phyloP scores from a whole-genome alignment of 805 yeast genomes.

The Spathaspora girioi region DNA sequence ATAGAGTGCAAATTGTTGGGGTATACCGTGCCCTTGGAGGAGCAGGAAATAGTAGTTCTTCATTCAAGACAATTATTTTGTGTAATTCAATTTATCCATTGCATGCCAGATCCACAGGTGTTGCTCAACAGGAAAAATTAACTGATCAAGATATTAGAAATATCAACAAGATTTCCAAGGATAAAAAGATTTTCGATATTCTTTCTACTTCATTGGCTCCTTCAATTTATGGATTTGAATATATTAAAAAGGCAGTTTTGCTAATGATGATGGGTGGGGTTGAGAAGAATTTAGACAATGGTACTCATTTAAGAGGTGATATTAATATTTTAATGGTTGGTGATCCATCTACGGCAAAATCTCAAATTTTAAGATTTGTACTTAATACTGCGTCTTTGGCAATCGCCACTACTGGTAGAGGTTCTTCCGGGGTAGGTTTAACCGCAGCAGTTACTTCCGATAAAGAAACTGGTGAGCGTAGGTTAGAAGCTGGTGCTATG shows the following conservation, averaged over 20 bases:
- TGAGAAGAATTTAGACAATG: slow-evolving; percentile 90
- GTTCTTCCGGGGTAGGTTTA: slow-evolving; percentile 99
- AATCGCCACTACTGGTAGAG: slow-evolving; percentile 97
- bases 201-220: slow-evolving; percentile 90
- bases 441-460: slow-evolving; percentile 98
- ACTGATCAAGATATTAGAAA: slow-evolving; percentile 82
- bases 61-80: slow-evolving; percentile 78
- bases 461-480: slow-evolving; percentile 93
- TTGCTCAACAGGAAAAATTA: slow-evolving; percentile 63
- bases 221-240: slow-evolving; percentile 89
- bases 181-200: slow-evolving; percentile 68
- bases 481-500: slow-evolving; percentile 99
- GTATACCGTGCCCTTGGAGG: slow-evolving; percentile 91
- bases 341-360: slow-evolving; percentile 97
- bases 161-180: slow-evolving; percentile 74
- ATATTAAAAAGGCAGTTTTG: slow-evolving; percentile 85
- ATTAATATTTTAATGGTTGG: slow-evolving; percentile 95
- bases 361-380: slow-evolving; percentile 91
- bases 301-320: slow-evolving; percentile 97
- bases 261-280: slow-evolving; percentile 91
- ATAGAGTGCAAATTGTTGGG: slow-evolving; percentile 90
- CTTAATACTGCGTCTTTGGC: slow-evolving; percentile 93
- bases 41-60: slow-evolving; percentile 51
- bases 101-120: slow-evolving; percentile 84
- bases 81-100: slow-evolving; percentile 88